Evolutionary conservation across 176 grass and related monocot species (phyloP), one percentile per base, ranked within the genome.

Genomic region (Rhynchospora pubera): DNA sequence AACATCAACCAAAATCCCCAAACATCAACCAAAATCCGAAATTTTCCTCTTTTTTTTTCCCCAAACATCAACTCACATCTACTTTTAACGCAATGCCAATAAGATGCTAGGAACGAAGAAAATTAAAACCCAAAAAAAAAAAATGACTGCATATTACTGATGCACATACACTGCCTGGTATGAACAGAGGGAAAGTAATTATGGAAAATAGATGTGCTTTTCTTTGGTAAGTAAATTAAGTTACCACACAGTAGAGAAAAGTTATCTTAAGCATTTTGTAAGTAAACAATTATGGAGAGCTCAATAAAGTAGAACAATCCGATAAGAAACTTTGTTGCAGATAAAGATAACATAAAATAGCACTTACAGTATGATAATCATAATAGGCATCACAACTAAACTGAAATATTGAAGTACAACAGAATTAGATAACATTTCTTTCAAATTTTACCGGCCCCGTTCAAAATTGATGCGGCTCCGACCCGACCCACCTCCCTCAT

Each of bases 401-500:
- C 63, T 58, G 23, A 76, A 50, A 7, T 1, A 62, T 73, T 10
- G 50, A 62, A 83, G 57, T 42, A 65, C 32, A 46, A 44, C 21
- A 70, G 16, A 9, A 32, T 11, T 73, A 73, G 69, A 23, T 9
- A 24, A 34, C 14, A 71, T 79, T 53, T 30, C 28, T 26, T 75
- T 53, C 11, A 14, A 75, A 51, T 53, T 74, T 88, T 82, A 97
- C 65, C 85, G 65, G n/a, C 90, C 92, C 83, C 84, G 92, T 84
- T 93, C 90, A 42, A 98, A 98, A 69, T 88, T 93, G 79, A 98
- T 93, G 21, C 92, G 92, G 13, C 78, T 91, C 79, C 95, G 93
- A 56, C 95, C 95, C 72, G 96, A 98, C 26, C 94, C 91, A 28
- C 95, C 96, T 62, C 85, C 85, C 57, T 89, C 96, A 5, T 91